Base-by-base conservation (phyloP, 352 stramenopile species). In the Phytophthora podocarpi region DNA sequence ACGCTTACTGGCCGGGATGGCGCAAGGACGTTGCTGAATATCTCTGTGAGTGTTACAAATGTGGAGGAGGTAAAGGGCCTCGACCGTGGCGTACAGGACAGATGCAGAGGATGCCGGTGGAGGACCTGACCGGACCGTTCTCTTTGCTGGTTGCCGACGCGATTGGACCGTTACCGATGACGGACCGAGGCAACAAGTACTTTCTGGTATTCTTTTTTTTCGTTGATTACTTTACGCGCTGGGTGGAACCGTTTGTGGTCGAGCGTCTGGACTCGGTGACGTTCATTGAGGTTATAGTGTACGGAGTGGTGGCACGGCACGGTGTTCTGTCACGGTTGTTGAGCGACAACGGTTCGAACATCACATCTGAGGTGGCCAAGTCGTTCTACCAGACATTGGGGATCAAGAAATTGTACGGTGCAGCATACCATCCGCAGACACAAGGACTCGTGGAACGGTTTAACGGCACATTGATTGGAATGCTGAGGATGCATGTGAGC, bases 321-420 rank as follows among this genome's bases (percentile, higher is more conserved):
- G 34, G 35, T 3, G 16, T 57, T 6, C 36, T 36, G 20, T n/a
- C 35, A 4, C 7, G 24, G 9, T n/a, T 57, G 9, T 18, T 57
- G 7, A 57, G 49, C 16, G 49, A 48, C 35, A 16, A 32, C 5
- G 49, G 36, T 1, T 40, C 34, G 1, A 57, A 48, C n/a, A 48
- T 57, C 9, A 57, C 27, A 6, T 57, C 49, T 1, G n/a, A 57
- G 2, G 16, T 47, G n/a, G 36, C 49, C 16, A 23, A 34, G 11
- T 46, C 49, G 0, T 47, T 48, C 16, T 57, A 48, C 26, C 47
- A 28, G 21, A 36, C 2, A 48, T 57, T n/a, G n/a, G n/a, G n/a
- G n/a, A n/a, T n/a, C n/a, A n/a, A n/a, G n/a, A n/a, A n/a, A n/a
- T n/a, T n/a, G n/a, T n/a, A n/a, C n/a, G n/a, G n/a, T n/a, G n/a